Evolutionary conservation across 768 basidiomycete species (phyloP).

Genomic region (Psilocybe azurescens): DNA sequence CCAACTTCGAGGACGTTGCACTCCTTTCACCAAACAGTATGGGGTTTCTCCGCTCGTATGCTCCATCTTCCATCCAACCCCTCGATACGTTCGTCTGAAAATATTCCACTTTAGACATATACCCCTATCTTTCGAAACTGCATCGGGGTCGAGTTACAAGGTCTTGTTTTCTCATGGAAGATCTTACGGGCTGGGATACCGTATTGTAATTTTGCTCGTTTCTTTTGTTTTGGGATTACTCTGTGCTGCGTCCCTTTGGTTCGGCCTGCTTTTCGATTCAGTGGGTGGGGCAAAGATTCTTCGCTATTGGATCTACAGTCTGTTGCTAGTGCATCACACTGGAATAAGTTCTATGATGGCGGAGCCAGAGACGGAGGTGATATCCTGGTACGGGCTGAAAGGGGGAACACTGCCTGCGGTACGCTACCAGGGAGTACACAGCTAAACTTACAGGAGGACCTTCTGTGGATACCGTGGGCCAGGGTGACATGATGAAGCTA

Average conservation of each 20-base stretch:
- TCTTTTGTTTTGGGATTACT: neutral
- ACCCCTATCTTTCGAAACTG: neutral
- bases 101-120: neutral
- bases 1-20: too few species aligned
- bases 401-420: slow-evolving; percentile 30
- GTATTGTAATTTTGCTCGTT: neutral
- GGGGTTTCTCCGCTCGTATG: too few species aligned
- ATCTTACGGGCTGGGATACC: neutral
- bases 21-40: too few species aligned
- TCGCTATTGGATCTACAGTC: neutral
- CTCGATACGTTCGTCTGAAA: too few species aligned
- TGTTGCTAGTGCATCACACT: neutral
- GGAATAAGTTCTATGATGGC: neutral
- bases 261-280: neutral
- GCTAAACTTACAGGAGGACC: slow-evolving; percentile 22
- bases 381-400: slow-evolving; percentile 12
- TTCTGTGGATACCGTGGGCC: neutral
- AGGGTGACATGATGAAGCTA: slow-evolving; percentile 24
- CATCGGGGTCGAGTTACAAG: neutral
- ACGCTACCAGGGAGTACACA: slow-evolving; percentile 35
- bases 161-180: neutral
- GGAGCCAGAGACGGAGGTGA: neutral
- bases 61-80: too few species aligned
- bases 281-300: neutral
- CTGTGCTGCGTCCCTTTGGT: neutral